A percentile compares a stretch with the other conserved stretches of the same genome.
Conservation (phyloP, 768 basidiomycete genomes). For the Chalciporus chontae region DNA sequence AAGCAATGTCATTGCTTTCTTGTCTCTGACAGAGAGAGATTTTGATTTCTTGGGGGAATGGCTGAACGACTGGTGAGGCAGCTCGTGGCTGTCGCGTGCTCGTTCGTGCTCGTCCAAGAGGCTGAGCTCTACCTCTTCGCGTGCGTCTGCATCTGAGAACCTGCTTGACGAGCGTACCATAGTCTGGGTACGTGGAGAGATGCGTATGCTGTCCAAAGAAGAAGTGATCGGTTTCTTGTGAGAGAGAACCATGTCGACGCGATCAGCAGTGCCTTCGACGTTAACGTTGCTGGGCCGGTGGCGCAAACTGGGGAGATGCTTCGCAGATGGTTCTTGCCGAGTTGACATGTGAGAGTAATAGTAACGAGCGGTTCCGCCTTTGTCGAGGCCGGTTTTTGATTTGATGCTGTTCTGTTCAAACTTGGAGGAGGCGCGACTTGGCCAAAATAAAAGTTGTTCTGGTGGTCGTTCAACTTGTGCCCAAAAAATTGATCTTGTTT, state of each 20-base stretch:
- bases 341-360: constrained; percentile 23
- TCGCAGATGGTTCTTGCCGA: constrained; percentile 24
- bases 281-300: constrained; percentile 30
- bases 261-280: constrained; percentile 37
- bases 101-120: constrained; percentile 58
- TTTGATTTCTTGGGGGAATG: constrained; percentile 37
- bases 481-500: too few relatives aligned
- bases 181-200: constrained; percentile 49
- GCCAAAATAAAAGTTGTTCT: neutral
- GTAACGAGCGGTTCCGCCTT: neutral
- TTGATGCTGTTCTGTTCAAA: neutral
- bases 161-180: constrained; percentile 35
- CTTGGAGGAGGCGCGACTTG: neutral
- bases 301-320: constrained; percentile 26
- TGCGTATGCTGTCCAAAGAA: constrained; percentile 55
- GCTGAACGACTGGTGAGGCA: constrained; percentile 27
- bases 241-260: constrained; percentile 17
- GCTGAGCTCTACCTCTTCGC: constrained; percentile 60
- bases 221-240: constrained; percentile 52
- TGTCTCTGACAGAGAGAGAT: constrained; percentile 70
- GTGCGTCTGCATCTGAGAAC: constrained; percentile 25
- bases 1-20: constrained; percentile 77
- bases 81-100: constrained; percentile 33
- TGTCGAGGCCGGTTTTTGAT: constrained; percentile 8
- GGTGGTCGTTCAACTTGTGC: too few relatives aligned